Conservation (phyloP, 768 basidiomycete genomes). For the Strobilomyces confusus region DNA sequence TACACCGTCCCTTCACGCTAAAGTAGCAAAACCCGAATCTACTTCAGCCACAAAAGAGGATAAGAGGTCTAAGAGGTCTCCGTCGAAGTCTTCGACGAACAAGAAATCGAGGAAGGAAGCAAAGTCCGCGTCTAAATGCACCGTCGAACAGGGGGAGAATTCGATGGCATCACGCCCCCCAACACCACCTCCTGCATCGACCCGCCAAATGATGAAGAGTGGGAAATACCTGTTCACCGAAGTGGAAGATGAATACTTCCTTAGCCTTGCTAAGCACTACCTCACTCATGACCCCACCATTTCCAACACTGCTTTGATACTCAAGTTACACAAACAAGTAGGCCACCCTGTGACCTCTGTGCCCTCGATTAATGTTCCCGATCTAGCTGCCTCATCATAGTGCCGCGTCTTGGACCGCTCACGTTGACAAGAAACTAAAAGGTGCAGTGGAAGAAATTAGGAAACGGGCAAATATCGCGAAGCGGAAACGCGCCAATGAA, state of each 20-base stretch:
- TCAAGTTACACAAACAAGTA: slow-evolving; percentile 46
- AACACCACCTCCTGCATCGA: slow-evolving; percentile 41
- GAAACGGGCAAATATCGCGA: slow-evolving; percentile 49
- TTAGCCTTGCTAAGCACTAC: slow-evolving; percentile 42
- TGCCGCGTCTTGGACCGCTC: slow-evolving; percentile 46
- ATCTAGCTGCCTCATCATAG: slow-evolving; percentile 60
- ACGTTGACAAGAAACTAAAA: slow-evolving; percentile 31
- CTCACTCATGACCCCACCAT: slow-evolving; percentile 46
- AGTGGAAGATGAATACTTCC: slow-evolving; percentile 47
- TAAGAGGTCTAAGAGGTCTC: slow-evolving; percentile 2
- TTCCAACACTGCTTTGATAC: slow-evolving; percentile 35
- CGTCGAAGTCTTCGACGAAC: slow-evolving; percentile 2
- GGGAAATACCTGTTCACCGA: slow-evolving; percentile 45
- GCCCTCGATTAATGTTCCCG: not conserved
- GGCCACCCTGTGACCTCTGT: not conserved
- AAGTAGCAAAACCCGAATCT: slow-evolving; percentile 2
- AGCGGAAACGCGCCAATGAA: slow-evolving; percentile 36
- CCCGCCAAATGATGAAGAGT: slow-evolving; percentile 24
- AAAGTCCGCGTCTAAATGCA: not conserved
- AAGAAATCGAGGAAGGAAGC: slow-evolving; percentile 9
- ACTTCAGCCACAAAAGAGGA: slow-evolving; percentile 2
- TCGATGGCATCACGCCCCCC: slow-evolving; percentile 32
- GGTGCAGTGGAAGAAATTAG: slow-evolving; percentile 43
- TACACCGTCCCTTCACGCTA: not conserved
- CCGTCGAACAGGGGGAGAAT: not conserved